Evolutionary conservation across 2,329 filamentous ascomycete genomes (phyloP).

Genomic region (Dactylellina leptospora): DNA sequence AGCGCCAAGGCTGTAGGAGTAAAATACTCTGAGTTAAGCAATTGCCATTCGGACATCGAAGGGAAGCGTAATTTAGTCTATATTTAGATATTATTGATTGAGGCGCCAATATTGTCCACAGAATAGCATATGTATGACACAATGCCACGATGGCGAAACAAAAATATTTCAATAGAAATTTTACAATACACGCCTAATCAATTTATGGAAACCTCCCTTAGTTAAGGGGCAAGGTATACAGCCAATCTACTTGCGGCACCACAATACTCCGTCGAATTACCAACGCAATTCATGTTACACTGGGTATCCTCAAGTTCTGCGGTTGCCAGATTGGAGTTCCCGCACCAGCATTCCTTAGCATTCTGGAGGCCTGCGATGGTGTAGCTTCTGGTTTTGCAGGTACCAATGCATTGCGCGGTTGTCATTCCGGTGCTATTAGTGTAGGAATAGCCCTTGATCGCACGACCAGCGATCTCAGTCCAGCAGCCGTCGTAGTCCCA

Average conservation of each 20-base stretch:
- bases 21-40: too few relatives aligned
- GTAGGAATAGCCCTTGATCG: conserved; percentile 57
- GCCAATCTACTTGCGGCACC: conserved; percentile 43
- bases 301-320: not conserved
- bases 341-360: not conserved
- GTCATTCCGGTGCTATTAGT: conserved; percentile 53
- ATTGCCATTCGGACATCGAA: too few relatives aligned
- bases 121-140: too few relatives aligned
- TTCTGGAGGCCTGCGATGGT: conserved; percentile 40
- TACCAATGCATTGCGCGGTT: conserved; percentile 55
- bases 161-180: too few relatives aligned
- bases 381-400: conserved; percentile 63
- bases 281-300: not conserved
- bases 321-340: conserved; percentile 3
- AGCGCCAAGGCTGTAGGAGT: not conserved
- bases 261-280: conserved; percentile 27
- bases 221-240: conserved; percentile 49
- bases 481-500: conserved; percentile 35
- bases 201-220: too few relatives aligned
- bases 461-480: conserved; percentile 34
- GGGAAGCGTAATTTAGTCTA: too few relatives aligned
- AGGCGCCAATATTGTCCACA: too few relatives aligned
- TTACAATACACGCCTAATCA: too few relatives aligned
- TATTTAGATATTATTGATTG: too few relatives aligned
- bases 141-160: too few relatives aligned